Evolutionary conservation across 2,329 filamentous ascomycete genomes (phyloP), one percentile per base, ranked within the genome.

Genomic region (Cercospora sojina): DNA sequence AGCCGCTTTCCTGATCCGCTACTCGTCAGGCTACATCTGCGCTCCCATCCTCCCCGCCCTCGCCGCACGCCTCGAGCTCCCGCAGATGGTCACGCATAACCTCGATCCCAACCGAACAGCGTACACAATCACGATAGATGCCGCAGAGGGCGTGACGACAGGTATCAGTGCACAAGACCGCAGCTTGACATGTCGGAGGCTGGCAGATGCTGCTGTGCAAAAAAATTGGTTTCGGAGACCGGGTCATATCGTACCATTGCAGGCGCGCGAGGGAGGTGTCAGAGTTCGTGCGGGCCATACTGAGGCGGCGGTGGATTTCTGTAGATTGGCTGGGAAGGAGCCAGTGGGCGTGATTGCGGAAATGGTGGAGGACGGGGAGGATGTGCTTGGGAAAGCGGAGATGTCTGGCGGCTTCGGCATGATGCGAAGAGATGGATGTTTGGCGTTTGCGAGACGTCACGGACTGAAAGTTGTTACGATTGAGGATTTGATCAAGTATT

Each of bases 401-500:
- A 83, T 88, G 71, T 78, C 79, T 10, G 88, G 86, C 20, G 86
- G 89, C 61, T 80, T 81, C n/a, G 92, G 90, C 27, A 99, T 99
- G 95, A 89, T 98, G 88, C 83, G 93, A 72, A 88, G 92, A 70
- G 92, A 97, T 81, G 91, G 87, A 41, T 97, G 93, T 81, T 83
- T 99, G 76, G 86, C 84, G 59, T 99, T 99, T 84, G 95, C 93
- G 29, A 88, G 88, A 79, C 88, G 85, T 80, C 98, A 91, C 88
- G 93, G 93, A 4, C 83, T 99, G 73, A 95, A 91, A 83, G 92
- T 96, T 66, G 96, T 93, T 81, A 98, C 95, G 31, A 98, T 99
- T 80, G 93, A 94, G 77, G 93, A 94, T 80, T 80, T 99, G 80
- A 90, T 94, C 29, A 83, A 83, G 65, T 91, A 96, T 78, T 82